Conservation (phyloP, 192 early-diverging fungal species). For the Coemansia sp. region DNA sequence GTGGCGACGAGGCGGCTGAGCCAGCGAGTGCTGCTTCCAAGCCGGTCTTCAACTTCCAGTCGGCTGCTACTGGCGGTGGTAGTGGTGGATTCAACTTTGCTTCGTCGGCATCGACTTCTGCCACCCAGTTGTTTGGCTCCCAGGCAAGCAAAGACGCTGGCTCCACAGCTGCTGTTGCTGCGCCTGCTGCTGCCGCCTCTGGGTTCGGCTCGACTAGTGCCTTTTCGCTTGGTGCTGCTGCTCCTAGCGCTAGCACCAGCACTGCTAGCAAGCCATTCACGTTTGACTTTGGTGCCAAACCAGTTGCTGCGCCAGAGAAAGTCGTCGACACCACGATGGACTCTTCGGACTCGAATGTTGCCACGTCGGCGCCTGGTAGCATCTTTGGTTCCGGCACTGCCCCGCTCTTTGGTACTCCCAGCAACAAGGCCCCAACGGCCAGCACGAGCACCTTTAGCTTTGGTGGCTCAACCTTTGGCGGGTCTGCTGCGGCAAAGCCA, state of each 20-base stretch:
- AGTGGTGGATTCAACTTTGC: neutral
- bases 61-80: neutral
- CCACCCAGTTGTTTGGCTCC: constrained; percentile 2
- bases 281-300: constrained; percentile 10
- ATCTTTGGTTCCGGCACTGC: constrained; percentile 3
- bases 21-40: constrained; percentile 9
- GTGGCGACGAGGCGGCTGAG: neutral
- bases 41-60: constrained; percentile 22
- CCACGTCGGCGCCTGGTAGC: constrained; percentile 1
- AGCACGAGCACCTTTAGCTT: constrained; percentile 35
- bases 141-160: neutral
- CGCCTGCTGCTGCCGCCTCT: neutral
- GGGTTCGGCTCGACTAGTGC: neutral
- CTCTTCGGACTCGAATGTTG: neutral
- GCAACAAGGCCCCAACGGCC: constrained; percentile 15
- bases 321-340: constrained; percentile 27
- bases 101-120: neutral
- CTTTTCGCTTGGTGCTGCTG: constrained; percentile 15
- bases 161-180: neutral
- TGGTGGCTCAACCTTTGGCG: constrained; percentile 13
- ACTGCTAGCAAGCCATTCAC: neutral
- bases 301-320: constrained; percentile 18
- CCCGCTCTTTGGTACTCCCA: constrained; percentile 22
- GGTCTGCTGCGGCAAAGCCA: neutral
- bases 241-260: neutral